Evolutionary conservation across 208 protist genomes (phyloP), one percentile per base, ranked within the genome.

Genomic region (Leishmania braziliensis): DNA sequence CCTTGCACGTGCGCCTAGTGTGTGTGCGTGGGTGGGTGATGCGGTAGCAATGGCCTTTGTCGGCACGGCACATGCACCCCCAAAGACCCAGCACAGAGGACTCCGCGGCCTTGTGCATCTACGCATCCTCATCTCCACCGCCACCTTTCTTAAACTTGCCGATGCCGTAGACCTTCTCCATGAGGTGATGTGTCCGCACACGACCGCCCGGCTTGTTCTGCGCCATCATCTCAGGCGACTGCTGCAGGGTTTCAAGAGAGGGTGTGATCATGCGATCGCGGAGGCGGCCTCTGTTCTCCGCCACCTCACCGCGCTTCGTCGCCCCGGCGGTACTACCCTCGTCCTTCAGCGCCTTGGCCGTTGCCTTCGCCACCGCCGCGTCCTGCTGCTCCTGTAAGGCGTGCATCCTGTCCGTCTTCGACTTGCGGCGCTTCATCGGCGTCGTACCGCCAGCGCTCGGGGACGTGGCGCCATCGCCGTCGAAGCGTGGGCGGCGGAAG

Each of bases 341-440:
- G 23, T 85, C 71, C 80, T 90, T 89, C 70, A 92, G 73, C 33
- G 76, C 69, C 85, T 76, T 83, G 43, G 83, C 43, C 8, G 81
- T 80, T 1, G 79, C 58, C 77, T 90, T 83, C 6, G 86, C 87
- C 29, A 88, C 46, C 58, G 89, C n/a, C 6, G 90, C 91, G 78
- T 97, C 94, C 79, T 95, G 84, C 82, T 95, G 89, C 77, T 90
- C 84, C 85, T 97, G 94, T 76, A 93, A 78, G 10, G 91, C 92
- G 80, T 96, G 95, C 58, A 85, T 86, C 75, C 83, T 84, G 86
- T 96, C 93, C 33, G 86, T 60, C 80, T 90, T 90, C 12, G 86
- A 88, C 85, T 93, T 94, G 53, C 89, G 91, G 4, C 82, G 86
- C 78, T 82, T 81, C 84, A 89, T 84, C n/a, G 91, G 86, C 53